Evolutionary conservation across 352 stramenopile genomes (phyloP), one percentile per base, ranked within the genome.

Genomic region (Aphanomyces euteiches): DNA sequence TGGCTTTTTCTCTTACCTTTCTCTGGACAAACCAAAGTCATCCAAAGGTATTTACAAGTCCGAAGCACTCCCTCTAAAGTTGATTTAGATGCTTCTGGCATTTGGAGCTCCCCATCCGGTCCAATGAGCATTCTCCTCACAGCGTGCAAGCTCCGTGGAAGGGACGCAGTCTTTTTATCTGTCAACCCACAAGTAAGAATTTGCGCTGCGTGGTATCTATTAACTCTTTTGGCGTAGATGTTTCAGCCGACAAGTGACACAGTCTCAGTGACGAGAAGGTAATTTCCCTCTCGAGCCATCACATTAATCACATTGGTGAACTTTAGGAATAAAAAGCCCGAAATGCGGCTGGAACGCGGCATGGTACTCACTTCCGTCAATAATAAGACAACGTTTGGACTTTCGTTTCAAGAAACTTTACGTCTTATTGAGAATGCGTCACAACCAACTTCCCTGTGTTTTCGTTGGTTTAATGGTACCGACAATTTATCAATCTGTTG

Each of bases 301-400:
- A 39, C 7, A 63, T 39, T 13, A 7, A 7, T 66, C 39, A 13
- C 19, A 10, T 7, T 5, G 15, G 2, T 60, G n/a, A 7, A 56
- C 10, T 56, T 34, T 59, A 47, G 64, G 45, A 34, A n/a, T 47
- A 47, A 39, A 41, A 58, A 58, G 21, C 64, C 45, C 28, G 64
- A 70, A 50, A 28, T 54, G 13, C 64, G 40, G 10, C 57, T 92
- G 45, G 74, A 74, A n/a, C 90, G 88, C 66, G 86, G 86, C 5
- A 91, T 90, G 38, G 79, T 93, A 21, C 69, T 94, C 28, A 77
- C 88, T 3, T 84, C 84, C 6, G 79, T 94, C 65, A 94, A 92
- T 75, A 84, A 87, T 40, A 79, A 92, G 65, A 90, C 83, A 67
- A 94, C 84, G 3, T 90, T 90, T 63, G 83, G 84, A 5, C 65